These are phyloP conservation scores for Wickerhamomyces bisporus DNA, from an alignment of 805 yeast genomes.

Conservation along the genomic window DNA sequence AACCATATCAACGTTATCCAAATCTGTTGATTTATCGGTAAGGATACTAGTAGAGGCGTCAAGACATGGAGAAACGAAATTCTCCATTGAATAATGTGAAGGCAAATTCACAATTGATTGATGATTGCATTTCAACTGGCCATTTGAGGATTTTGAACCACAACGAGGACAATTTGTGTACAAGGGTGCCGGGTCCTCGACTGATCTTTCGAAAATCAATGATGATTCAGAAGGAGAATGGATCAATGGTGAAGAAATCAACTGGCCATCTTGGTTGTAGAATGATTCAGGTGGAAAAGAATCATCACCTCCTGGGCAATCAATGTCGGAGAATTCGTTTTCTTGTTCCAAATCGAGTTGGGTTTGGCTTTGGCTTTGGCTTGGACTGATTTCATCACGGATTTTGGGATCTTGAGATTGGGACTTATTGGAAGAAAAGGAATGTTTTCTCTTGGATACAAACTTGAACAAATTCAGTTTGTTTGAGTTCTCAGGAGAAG, in stretches of 20 bases:
- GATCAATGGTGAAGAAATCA: neutral
- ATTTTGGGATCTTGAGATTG: no score
- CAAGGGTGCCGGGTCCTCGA: constrained; percentile 46
- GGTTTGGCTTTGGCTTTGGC: no score
- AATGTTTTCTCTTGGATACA: constrained; percentile 3
- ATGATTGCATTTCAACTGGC: constrained; percentile 20
- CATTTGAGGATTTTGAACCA: constrained; percentile 18
- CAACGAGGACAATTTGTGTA: constrained; percentile 24
- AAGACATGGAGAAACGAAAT: constrained; percentile 74
- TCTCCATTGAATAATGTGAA: constrained; percentile 45
- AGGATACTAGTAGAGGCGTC: constrained; percentile 71
- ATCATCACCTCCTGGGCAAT: constrained; percentile 15
- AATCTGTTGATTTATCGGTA: constrained; percentile 49
- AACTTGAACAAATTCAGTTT: constrained; percentile 5
- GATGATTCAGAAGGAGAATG: constrained; percentile 27
- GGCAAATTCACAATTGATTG: constrained; percentile 29
- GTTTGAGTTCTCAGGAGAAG: neutral
- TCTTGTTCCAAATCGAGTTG: no score
- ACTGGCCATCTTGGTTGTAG: constrained; percentile 1
- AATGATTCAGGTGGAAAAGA: constrained; percentile 14
- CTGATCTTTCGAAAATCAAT: constrained; percentile 60
- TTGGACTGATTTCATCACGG: no score
- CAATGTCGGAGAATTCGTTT: constrained; percentile 5
- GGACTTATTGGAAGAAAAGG: neutral
- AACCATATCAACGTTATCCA: constrained; percentile 68